Evolutionary conservation across 2,329 filamentous ascomycete species (phyloP).

Genomic region (Myriosclerotinia duriaeana): DNA sequence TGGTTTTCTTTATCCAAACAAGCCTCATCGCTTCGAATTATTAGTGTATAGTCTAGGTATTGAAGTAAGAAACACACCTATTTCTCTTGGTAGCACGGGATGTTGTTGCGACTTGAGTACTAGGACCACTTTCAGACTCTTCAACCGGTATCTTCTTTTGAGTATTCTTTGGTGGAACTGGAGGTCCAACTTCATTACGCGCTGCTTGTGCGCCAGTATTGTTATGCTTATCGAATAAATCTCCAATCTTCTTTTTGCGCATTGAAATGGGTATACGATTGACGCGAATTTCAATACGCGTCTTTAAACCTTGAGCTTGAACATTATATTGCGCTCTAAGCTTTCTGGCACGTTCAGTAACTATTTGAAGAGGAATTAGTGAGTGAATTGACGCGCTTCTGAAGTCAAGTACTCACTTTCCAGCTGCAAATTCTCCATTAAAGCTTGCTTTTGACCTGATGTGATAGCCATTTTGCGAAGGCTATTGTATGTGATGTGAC

Average conservation of each 20-base stretch:
- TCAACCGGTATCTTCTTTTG: conserved; percentile 35
- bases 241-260: conserved; percentile 78
- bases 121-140: conserved; percentile 28
- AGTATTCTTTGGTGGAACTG: conserved; percentile 28
- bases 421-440: conserved; percentile 86
- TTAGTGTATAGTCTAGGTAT: neutral
- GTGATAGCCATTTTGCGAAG: conserved; percentile 60
- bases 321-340: conserved; percentile 85
- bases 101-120: conserved; percentile 34
- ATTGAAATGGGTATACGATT: conserved; percentile 84
- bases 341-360: conserved; percentile 83
- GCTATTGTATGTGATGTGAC: conserved; percentile 40
- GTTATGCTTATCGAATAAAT: conserved; percentile 52
- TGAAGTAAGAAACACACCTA: conserved; percentile 47
- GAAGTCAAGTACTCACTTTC: conserved; percentile 63
- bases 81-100: conserved; percentile 48
- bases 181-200: conserved; percentile 25
- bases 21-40: conserved; percentile 55
- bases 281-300: conserved; percentile 87
- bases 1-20: conserved; percentile 75
- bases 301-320: conserved; percentile 79
- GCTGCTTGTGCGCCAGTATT: conserved; percentile 23
- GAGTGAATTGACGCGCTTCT: conserved; percentile 22
- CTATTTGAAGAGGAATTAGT: conserved; percentile 47
- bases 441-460: conserved; percentile 73